Base-by-base conservation (phyloP, 352 stramenopile genomes). In the Achlya hypogyna region DNA sequence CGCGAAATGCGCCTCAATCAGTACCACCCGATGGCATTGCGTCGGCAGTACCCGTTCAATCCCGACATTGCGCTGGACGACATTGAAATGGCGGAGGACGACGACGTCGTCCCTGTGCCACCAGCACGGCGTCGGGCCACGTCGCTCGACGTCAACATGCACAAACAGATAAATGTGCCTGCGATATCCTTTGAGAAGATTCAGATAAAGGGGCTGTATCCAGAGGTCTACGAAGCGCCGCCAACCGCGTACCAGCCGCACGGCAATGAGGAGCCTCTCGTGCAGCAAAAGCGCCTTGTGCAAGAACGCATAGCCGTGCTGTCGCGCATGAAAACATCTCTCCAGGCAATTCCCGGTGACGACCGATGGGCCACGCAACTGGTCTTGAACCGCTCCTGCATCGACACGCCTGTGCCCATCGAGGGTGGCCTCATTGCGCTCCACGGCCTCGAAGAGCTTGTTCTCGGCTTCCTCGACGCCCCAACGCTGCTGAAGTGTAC, bases 221-320 rank as follows among this genome's bases (percentile, higher is more conserved):
- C 88, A 49, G 69, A 78, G 70, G 76, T 72, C 49, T 89, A 80
- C 66, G 65, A 79, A 69, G 72, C 81, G 47, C 86, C 84, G 32
- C 84, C 84, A 16, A 88, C 84, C 18, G 78, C 84, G 42, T 91
- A 89, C 62, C 82, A 76, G 38, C 84, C 84, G 14, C 75, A 78
- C 22, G 63, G 72, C 0, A 77, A 81, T 9, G 78, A 88, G 25
- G 79, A 93, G 64, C 83, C 83, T 53, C 74, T 92, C 20, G 68
- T 76, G 43, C 72, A 81, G 38, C 76, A 87, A 68, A 71, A 78
- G 60, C 70, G 38, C n/a, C n/a, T 45, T 18, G 38, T 45, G 12
- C 38, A 45, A 18, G 38, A 45, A n/a, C 38, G 38, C 38, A 45
- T 45, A n/a, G 38, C 38, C 38, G 38, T 45, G 2, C 38, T 45